A percentile compares a stretch with the other conserved stretches of the same genome.
Conservation (phyloP, 225 moss, liverwort and hornwort genomes). For the Rhytidiadelphus loreus region DNA sequence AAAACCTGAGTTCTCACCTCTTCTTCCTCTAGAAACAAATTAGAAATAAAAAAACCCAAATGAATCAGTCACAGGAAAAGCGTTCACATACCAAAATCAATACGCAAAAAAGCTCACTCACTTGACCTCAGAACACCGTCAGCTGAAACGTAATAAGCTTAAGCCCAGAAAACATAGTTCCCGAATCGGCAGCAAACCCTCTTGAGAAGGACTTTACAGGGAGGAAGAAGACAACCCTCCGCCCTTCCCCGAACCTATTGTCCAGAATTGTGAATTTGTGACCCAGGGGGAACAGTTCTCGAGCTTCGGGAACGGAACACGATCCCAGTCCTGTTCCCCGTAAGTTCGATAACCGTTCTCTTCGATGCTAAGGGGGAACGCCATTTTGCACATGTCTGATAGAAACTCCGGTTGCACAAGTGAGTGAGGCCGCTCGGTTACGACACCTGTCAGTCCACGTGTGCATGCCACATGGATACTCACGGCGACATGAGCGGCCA, state of each 20-base stretch:
- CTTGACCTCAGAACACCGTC: not conserved
- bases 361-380: too few relatives aligned
- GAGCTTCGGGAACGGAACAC: not conserved
- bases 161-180: not conserved
- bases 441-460: not conserved
- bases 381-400: too few relatives aligned
- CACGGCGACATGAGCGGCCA: not conserved
- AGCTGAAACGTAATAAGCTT: not conserved
- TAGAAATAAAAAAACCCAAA: not conserved
- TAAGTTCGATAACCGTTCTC: not conserved
- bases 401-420: not conserved
- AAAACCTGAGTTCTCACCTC: not conserved
- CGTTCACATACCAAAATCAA: not conserved
- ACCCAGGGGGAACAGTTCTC: not conserved
- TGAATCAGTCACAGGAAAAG: not conserved
- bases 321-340: not conserved
- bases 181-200: too few relatives aligned
- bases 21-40: too few relatives aligned
- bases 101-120: too few relatives aligned
- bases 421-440: too few relatives aligned
- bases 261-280: too few relatives aligned
- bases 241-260: not conserved
- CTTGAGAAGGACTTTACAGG: too few relatives aligned
- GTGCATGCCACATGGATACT: not conserved
- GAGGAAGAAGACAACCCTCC: not conserved